These are phyloP conservation scores for Spencermartinsiella ligniputridi DNA, from an alignment of 1,139 yeast genomes.

Conservation along the genomic window DNA sequence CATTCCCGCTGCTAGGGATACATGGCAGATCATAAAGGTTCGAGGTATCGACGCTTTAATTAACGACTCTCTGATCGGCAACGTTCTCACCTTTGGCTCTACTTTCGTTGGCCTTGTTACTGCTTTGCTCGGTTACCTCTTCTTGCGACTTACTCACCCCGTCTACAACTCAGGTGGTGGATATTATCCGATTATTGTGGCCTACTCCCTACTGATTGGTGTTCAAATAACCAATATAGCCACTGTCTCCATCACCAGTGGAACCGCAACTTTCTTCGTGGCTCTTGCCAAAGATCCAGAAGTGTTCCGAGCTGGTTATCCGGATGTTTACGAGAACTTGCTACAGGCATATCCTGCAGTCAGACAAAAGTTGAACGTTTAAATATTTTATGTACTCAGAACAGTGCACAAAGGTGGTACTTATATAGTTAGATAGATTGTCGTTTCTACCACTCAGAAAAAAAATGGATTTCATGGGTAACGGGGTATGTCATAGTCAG, in stretches of 20 bases:
- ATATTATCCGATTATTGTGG: slow-evolving; percentile 73
- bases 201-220: slow-evolving; percentile 70
- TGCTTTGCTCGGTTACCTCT: slow-evolving; percentile 67
- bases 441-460: no score
- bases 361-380: slow-evolving; percentile 37
- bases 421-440: no score
- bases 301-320: slow-evolving; percentile 70
- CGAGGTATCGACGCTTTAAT: slow-evolving; percentile 85
- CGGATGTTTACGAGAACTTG: slow-evolving; percentile 68
- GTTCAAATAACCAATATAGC: slow-evolving; percentile 73
- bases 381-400: no score
- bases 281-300: slow-evolving; percentile 88
- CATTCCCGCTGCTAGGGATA: slow-evolving; percentile 69
- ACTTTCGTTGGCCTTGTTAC: slow-evolving; percentile 64
- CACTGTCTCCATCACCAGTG: slow-evolving; percentile 71
- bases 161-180: slow-evolving; percentile 60
- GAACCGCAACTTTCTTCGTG: slow-evolving; percentile 80
- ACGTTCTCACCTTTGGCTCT: slow-evolving; percentile 69
- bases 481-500: neutral
- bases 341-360: slow-evolving; percentile 75
- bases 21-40: slow-evolving; percentile 70
- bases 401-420: no score
- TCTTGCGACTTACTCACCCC: slow-evolving; percentile 68
- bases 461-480: no score
- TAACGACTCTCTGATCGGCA: slow-evolving; percentile 77